Evolutionary conservation across 2,329 filamentous ascomycete genomes (phyloP), one percentile per base, ranked within the genome.

Genomic region (Claviceps fusiformis): DNA sequence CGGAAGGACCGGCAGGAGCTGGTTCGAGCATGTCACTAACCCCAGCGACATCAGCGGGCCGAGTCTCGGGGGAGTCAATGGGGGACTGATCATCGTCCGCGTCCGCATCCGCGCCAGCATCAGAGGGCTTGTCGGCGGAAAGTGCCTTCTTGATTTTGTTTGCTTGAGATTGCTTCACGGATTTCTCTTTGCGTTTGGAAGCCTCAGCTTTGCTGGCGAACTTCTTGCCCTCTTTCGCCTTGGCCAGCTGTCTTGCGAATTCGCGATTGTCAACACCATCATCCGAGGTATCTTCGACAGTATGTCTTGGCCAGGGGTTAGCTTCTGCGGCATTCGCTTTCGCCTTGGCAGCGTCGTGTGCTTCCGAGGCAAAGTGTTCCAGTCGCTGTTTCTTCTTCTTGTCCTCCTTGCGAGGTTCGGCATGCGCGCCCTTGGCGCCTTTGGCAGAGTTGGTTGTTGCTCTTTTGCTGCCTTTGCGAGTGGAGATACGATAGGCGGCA

Each of bases 1-100:
- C 82, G 0, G 84, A 83, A 29, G 89, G 86, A 54, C 82, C 86
- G 44, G 82, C 68, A 3, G 80, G 70, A 47, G 80, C 72, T 51
- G 86, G 75, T 71, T 95, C 90, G 17, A 97, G 83, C 92, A 97
- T 97, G 71, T 96, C 92, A 54, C 86, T 86, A 56, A 96, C 82
- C 66, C 87, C 87, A 54, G 79, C 82, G 57, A 80, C 77, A 56
- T 80, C 77, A 15, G 74, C 75, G n/a, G 80, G 74, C 41, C 63
- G 67, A 27, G 78, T 72, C 52, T 80, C 74, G 37, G 89, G 86
- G 11, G 88, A 91, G 48, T 76, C 75, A 56, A 78, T 76, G 8
- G 86, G 76, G 3, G 89, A 90, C 63, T 85, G 74, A 63, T 95
- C 89, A 64, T 95, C 87, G 63, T 93, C 89, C 15, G 84, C 87